Conservation (phyloP, 2,329 filamentous ascomycete species). For the Huntiella savannae region DNA sequence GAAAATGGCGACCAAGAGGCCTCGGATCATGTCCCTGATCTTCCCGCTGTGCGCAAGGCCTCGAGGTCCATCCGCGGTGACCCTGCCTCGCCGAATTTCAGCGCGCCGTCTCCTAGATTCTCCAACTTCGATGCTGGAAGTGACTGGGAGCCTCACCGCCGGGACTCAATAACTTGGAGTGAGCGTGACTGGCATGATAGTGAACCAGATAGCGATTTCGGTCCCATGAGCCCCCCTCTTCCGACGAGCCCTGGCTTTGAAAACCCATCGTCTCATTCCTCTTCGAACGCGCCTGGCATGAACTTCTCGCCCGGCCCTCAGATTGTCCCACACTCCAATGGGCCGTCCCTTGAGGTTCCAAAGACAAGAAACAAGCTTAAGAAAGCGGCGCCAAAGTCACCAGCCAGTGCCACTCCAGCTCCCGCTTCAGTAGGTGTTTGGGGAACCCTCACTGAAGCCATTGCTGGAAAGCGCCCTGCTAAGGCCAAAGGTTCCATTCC, state of each 20-base stretch:
- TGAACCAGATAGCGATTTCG: slow-evolving; percentile 25
- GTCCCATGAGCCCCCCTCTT: slow-evolving; percentile 9
- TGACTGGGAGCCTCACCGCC: slow-evolving; percentile 15
- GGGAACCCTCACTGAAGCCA: slow-evolving; percentile 35
- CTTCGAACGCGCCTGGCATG: not conserved
- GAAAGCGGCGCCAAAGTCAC: not conserved
- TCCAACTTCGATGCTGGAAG: not conserved
- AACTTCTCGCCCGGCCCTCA: not conserved
- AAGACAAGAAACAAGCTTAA: not conserved
- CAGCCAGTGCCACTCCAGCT: not conserved
- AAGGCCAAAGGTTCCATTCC: slow-evolving; percentile 1
- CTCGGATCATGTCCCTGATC: slow-evolving; percentile 14
- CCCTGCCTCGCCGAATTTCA: slow-evolving; percentile 1
- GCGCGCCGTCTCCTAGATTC: slow-evolving; percentile 1
- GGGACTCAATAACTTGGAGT: slow-evolving; percentile 45
- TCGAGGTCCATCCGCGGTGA: slow-evolving; percentile 2
- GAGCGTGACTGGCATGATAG: slow-evolving; percentile 44
- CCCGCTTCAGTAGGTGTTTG: slow-evolving; percentile 16
- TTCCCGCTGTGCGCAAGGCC: slow-evolving; percentile 13
- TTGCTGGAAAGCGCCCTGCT: slow-evolving; percentile 24
- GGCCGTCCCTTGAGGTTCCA: not conserved
- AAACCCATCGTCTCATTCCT: not conserved
- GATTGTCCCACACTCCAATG: not conserved
- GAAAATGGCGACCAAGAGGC: slow-evolving; percentile 1
- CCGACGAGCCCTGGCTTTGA: not conserved